Conservation (phyloP, 495 filamentous ascomycete species). For the Aspergillus ellipticus region DNA sequence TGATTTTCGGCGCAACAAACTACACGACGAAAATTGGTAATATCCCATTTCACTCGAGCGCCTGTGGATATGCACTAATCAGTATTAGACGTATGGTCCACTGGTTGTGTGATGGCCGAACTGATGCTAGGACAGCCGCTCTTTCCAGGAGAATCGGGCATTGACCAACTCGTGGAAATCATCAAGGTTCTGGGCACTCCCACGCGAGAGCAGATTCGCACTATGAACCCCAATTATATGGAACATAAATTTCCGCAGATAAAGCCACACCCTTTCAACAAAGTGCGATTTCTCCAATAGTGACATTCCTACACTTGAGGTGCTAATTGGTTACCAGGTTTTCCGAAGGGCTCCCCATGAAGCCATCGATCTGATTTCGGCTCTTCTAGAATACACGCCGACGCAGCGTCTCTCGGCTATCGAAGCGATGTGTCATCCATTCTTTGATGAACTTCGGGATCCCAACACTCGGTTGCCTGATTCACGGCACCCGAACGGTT, state of each 20-base stretch:
- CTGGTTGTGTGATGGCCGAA: conserved; percentile 98
- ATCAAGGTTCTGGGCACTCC: conserved; percentile 99
- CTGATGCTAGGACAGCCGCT: conserved; percentile 97
- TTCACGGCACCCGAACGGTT: conserved; percentile 78
- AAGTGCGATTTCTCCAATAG: conserved; percentile 48
- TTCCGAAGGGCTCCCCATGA: conserved; percentile 91
- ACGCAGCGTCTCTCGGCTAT: conserved; percentile 91
- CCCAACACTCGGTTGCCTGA: conserved; percentile 85
- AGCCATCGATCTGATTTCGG: conserved; percentile 93
- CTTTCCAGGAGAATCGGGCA: conserved; percentile 98
- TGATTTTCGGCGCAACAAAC: conserved; percentile 98
- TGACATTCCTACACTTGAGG: not conserved
- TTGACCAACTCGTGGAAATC: conserved; percentile 98
- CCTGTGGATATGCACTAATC: conserved; percentile 22
- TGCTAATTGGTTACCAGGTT: conserved; percentile 52
- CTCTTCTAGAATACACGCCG: conserved; percentile 91
- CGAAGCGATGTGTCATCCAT: conserved; percentile 96
- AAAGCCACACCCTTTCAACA: conserved; percentile 98
- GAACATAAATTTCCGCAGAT: conserved; percentile 99
- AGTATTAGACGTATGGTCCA: conserved; percentile 93
- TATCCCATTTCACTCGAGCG: conserved; percentile 21
- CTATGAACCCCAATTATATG: conserved; percentile 99
- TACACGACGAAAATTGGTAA: conserved; percentile 99
- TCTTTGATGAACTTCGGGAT: conserved; percentile 95
- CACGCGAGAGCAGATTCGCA: conserved; percentile 97